Evolutionary conservation across 176 grass and related monocot genomes (phyloP).

Genomic region (Carex pumila): DNA sequence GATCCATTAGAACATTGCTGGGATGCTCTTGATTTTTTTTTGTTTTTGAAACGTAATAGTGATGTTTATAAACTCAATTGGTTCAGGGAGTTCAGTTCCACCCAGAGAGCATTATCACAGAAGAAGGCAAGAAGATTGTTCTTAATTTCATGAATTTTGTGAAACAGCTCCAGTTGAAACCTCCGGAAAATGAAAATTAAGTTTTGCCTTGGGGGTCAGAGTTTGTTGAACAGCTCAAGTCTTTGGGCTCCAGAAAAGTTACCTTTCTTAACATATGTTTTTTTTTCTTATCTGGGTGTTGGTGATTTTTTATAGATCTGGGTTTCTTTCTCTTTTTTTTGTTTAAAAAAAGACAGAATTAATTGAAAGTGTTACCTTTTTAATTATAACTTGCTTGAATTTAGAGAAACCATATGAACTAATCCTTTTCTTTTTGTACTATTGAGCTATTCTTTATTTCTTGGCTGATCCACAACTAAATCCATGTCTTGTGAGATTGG

Average conservation of each 20-base stretch:
- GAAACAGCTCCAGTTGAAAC: constrained; percentile 22
- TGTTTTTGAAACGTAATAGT: not conserved
- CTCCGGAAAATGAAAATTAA: not conserved
- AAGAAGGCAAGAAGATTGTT: constrained; percentile 74
- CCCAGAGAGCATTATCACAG: constrained; percentile 93
- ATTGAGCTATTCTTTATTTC: not conserved
- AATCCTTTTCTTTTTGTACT: too few relatives aligned
- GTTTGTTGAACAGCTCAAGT: not conserved
- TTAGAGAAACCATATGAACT: not conserved
- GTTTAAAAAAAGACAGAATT: not conserved
- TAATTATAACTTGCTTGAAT: not conserved
- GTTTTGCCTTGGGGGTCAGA: not conserved
- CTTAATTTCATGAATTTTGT: constrained; percentile 66
- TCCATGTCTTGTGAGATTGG: not conserved
- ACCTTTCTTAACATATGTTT: not conserved
- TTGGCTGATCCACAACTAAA: not conserved
- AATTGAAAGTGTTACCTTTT: not conserved
- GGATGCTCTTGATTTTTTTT: not conserved
- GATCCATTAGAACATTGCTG: not conserved
- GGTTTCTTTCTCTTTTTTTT: not conserved
- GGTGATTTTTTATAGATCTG: not conserved
- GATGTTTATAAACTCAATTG: not conserved
- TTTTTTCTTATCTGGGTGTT: not conserved
- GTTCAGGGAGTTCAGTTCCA: constrained; percentile 91
- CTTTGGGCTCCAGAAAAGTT: not conserved